Percentiles rank a stretch among this genome's conserved stretches.
Conservation (phyloP, 1,284 basidiomycete genomes). For the Fereydounia khargensis region DNA sequence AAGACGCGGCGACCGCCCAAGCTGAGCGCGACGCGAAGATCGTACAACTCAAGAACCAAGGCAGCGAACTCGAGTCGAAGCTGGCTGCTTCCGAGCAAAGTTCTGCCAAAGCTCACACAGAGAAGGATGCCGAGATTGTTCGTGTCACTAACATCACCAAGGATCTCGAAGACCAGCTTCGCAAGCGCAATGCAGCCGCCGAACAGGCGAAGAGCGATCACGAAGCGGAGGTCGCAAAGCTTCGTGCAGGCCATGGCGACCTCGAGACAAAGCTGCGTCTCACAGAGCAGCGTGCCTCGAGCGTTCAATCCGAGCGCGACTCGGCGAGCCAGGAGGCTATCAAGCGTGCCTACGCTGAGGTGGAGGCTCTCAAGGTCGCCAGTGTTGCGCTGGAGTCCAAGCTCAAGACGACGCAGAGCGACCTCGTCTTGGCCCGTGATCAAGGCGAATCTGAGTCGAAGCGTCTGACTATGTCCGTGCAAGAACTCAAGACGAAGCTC, state of each 20-base stretch:
- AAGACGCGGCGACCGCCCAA: too few species aligned
- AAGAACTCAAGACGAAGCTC: too few species aligned
- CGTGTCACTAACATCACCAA: too few species aligned
- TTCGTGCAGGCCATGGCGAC: background rate
- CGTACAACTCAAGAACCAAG: slow-evolving; percentile 19
- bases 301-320: background rate
- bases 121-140: too few species aligned
- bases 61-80: slow-evolving; percentile 12
- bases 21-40: too few species aligned
- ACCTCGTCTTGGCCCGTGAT: too few species aligned
- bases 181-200: too few species aligned
- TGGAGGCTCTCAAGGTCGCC: background rate
- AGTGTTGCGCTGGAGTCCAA: background rate
- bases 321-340: background rate
- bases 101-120: slow-evolving; percentile 20
- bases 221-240: background rate
- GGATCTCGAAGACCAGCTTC: slow-evolving; percentile 28
- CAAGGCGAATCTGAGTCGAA: too few species aligned
- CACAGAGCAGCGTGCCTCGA: background rate
- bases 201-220: background rate
- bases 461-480: too few species aligned
- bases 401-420: background rate
- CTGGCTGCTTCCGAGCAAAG: slow-evolving; percentile 15
- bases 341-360: background rate
- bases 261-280: background rate